These are phyloP conservation scores for Auricularia heimuer DNA, from an alignment of 768 basidiomycete genomes.

Conservation along the genomic window DNA sequence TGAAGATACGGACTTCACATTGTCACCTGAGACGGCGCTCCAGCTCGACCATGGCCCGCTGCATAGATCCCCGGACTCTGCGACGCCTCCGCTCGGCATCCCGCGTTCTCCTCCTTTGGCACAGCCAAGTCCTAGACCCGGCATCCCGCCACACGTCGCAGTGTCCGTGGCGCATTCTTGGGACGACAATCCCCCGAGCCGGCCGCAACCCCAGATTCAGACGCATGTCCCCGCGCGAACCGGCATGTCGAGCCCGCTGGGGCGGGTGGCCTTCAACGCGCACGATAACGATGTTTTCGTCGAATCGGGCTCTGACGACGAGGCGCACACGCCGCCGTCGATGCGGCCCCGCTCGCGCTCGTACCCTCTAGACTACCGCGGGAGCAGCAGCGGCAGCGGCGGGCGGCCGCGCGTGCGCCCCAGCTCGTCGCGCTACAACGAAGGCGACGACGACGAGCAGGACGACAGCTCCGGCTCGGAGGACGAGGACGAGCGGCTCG, in stretches of 20 bases:
- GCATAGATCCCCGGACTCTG: background rate
- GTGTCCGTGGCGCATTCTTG: background rate
- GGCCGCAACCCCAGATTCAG: background rate
- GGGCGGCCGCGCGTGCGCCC: background rate
- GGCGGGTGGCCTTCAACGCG: background rate
- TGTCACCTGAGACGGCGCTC: background rate
- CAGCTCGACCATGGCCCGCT: background rate
- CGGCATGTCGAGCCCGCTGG: background rate
- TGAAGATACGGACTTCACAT: background rate
- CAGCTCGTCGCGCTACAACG: background rate
- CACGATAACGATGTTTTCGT: background rate
- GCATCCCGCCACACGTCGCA: background rate
- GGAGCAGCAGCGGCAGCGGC: background rate
- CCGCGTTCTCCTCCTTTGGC: background rate
- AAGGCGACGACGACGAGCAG: background rate
- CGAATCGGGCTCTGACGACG: background rate
- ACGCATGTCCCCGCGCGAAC: background rate
- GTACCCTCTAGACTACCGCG: background rate
- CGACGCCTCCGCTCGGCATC: background rate
- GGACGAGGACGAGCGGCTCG: background rate
- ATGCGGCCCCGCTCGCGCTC: background rate
- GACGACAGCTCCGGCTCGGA: background rate
- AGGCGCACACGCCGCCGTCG: background rate
- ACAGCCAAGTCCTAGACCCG: background rate
- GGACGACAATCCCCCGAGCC: background rate